Conservation (phyloP, 768 basidiomycete species). For the Chalciporus sphaerocephalus region DNA sequence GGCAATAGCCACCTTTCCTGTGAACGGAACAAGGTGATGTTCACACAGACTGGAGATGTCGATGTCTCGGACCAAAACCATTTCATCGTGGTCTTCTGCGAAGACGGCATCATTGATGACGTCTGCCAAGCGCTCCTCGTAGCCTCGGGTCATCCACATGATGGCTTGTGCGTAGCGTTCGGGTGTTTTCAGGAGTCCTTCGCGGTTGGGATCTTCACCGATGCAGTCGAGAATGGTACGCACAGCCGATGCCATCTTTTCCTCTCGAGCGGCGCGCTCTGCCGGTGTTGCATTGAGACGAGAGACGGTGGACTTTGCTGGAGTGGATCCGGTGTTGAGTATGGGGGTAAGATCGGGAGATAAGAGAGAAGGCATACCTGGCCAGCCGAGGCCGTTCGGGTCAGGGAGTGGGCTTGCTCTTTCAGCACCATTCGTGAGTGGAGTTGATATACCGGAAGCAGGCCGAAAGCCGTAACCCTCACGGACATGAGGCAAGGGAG, state of each 20-base stretch:
- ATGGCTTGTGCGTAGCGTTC: conserved; percentile 95
- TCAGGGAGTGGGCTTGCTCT: conserved; percentile 38
- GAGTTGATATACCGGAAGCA: conserved; percentile 64
- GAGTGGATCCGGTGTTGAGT: conserved; percentile 12
- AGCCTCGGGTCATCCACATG: conserved; percentile 99
- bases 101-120: conserved; percentile 99
- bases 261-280: conserved; percentile 68
- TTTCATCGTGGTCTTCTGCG: conserved; percentile 98
- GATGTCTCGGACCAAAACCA: conserved; percentile 97
- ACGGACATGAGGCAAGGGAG: conserved; percentile 38
- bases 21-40: conserved; percentile 97
- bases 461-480: conserved; percentile 84
- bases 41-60: conserved; percentile 97
- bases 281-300: conserved; percentile 76
- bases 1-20: conserved; percentile 96
- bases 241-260: conserved; percentile 77
- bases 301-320: conserved; percentile 87
- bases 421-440: conserved; percentile 35
- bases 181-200: conserved; percentile 88
- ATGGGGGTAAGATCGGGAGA: conserved; percentile 4
- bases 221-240: conserved; percentile 94
- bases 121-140: conserved; percentile 95
- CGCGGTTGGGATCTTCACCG: conserved; percentile 95
- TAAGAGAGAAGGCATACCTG: conserved; percentile 49
- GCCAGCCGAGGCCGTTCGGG: conserved; percentile 87